Evolutionary conservation across 2,329 filamentous ascomycete genomes (phyloP), one percentile per base, ranked within the genome.

Genomic region (Xylariaceae sp.): DNA sequence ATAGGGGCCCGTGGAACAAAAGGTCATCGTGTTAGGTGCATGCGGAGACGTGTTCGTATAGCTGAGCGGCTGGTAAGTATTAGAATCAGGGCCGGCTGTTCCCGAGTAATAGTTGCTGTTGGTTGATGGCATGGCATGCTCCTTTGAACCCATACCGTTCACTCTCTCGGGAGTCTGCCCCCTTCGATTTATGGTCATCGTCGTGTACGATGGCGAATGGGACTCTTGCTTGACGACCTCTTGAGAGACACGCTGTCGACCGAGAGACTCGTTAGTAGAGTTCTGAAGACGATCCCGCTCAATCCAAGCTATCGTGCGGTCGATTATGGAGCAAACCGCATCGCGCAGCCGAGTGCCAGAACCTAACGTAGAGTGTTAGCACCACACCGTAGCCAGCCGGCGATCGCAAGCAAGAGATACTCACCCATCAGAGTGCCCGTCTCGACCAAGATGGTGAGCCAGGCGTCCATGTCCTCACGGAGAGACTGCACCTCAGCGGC

Each of bases 361-460:
- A 39, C 78, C 80, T 82, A 59, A 5, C 11, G n/a, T 11, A 35
- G 42, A 37, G 5, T 4, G 44, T 71, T 59, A 70, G 62, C 45
- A n/a, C 51, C 13, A 17, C 42, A 13, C 45, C 13, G 23, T 15
- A 42, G 8, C 4, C 37, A 23, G 3, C 45, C 10, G 6, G 30
- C 15, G 4, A 37, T 30, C 13, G 4, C 3, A 37, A 60, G 17
- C 23, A 4, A 51, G 2, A 23, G 23, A 23, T 23, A 77, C 80
- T 72, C 77, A 89, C 88, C 87, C 48, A 90, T 74, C n/a, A 90
- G 74, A 45, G 77, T 75, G 17, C 86, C 84, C 52, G 86, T 84
- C 59, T 90, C 86, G 34, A 80, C 80, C 64, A 93, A 80, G 48
- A 92, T 82, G 39, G 79, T 78, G 52, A 90, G 75, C 86, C 89